Evolutionary conservation across 352 stramenopile species (phyloP), one percentile per base, ranked within the genome.

Genomic region (Globisporangium orthogonon): DNA sequence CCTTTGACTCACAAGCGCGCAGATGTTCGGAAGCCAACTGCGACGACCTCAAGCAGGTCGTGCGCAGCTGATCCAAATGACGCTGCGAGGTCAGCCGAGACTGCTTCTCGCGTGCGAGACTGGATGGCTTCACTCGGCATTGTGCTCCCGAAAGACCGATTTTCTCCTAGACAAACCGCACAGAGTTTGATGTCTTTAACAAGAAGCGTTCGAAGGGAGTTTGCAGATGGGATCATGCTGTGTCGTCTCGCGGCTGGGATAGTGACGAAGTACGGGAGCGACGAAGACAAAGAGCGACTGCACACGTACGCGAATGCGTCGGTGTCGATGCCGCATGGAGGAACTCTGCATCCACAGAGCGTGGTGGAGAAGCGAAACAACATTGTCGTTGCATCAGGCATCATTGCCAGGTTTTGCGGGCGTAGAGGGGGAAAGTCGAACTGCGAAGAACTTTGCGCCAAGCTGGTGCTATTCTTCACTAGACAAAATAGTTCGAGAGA

Each of bases 191-290:
- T 10, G 15, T 18, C 11, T 17, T 9, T 18, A 15, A 9, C n/a
- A 11, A 31, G 10, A 49, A 49, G n/a, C 44, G 28, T 13, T 18
- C 44, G 44, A 51, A 28, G 7, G 14, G 9, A 11, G 9, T 79
- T 84, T 44, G 31, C 56, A 3, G 61, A 68, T 11, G 75, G 75
- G 0, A 59, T 75, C n/a, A 23, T 78, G 18, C 45, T 85, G n/a
- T 70, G 60, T 33, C 66, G 62, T 37, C 66, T 85, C 17, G 68
- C 68, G 49, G 54, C 53, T 44, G 62, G 48, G 4, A 30, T 78
- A 10, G 45, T 59, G 51, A 48, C 47, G 7, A 61, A 47, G 13
- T 69, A 50, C 39, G 41, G 54, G 7, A 43, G 41, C 7, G 30
- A 52, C 13, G 13, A 1, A 5, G 51, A 47, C 11, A 13, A 46